Conservation (phyloP, 75 land plant genomes). For the Larix kaempferi region DNA sequence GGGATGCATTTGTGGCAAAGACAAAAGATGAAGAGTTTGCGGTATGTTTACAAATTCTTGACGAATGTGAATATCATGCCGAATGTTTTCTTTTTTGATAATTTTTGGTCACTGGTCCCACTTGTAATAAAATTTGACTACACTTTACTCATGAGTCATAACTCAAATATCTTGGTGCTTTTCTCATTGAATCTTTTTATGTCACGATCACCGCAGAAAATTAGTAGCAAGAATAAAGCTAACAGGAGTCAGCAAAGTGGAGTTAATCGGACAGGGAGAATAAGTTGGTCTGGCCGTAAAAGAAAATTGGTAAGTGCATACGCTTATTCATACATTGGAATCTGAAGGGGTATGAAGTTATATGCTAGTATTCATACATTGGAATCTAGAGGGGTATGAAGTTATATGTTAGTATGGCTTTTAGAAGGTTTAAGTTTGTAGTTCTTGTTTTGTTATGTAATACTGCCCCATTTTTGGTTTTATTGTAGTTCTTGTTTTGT, state of each 20-base stretch:
- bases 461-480: no score
- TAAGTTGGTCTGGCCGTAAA: neutral
- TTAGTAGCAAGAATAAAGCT: conserved; percentile 24
- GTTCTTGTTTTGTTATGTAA: no score
- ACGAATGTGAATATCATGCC: neutral
- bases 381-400: neutral
- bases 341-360: neutral
- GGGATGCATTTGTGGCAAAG: conserved; percentile 26
- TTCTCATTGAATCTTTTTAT: neutral
- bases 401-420: neutral
- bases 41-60: conserved; percentile 6
- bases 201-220: conserved; percentile 10
- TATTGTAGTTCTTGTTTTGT: neutral
- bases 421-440: no score
- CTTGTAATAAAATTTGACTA: neutral
- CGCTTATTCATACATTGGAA: neutral
- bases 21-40: conserved; percentile 29
- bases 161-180: no score
- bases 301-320: conserved; percentile 15
- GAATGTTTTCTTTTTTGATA: no score
- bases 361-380: neutral
- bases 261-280: conserved; percentile 7
- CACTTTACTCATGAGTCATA: neutral
- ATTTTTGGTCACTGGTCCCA: neutral
- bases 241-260: conserved; percentile 28